Base-by-base conservation (phyloP, 2,329 filamentous ascomycete genomes). In the Alternaria arbusti region DNA sequence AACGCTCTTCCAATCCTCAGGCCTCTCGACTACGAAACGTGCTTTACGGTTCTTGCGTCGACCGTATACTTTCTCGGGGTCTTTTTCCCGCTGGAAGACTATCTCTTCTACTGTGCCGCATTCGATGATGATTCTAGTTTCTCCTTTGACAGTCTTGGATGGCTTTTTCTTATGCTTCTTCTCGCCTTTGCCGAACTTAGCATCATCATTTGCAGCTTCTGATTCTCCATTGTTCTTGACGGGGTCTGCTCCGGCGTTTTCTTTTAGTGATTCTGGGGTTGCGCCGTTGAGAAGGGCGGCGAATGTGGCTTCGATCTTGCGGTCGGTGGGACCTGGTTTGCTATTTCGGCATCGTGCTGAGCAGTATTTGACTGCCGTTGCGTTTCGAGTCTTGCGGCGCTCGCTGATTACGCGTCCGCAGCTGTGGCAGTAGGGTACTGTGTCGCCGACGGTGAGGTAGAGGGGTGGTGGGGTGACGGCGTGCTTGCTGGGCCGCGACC, bases 401-500 rank as follows among this genome's bases (percentile, higher is more conserved):
- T 76, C 74, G 66, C 84, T 82, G 43, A 88, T 87, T 3, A 87
- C 82, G 44, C 87, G 81, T 1, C 88, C 87, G 67, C 87, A 89
- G 12, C 84, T 84, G 64, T 84, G 83, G 67, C 86, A 88, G 72
- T 89, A 89, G 1, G 84, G 83, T 0, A 84, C 84, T 25, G 79
- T 74, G 51, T 86, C 84, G 46, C 82, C 82, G 3, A 78, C 71
- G 1, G 80, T 80, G 25, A 89, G 79, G 69, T 89, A 89, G 52
- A 84, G 83, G 0, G 87, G 87, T 10, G 85, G 83, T 11, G 86
- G 87, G 1, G 78, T 80, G 32, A 80, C 73, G 32, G 79, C 72
- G 47, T 76, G 74, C 65, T 84, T 83, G 40, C 74, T 75, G 1
- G 81, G 81, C 12, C 82, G 78, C 3, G 81, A 82, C 80, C 82